A percentile compares a stretch with the other conserved stretches of the same genome.
phyloP scores from a whole-genome alignment of 345 rosid genomes.

The Pugionium cornutum region DNA sequence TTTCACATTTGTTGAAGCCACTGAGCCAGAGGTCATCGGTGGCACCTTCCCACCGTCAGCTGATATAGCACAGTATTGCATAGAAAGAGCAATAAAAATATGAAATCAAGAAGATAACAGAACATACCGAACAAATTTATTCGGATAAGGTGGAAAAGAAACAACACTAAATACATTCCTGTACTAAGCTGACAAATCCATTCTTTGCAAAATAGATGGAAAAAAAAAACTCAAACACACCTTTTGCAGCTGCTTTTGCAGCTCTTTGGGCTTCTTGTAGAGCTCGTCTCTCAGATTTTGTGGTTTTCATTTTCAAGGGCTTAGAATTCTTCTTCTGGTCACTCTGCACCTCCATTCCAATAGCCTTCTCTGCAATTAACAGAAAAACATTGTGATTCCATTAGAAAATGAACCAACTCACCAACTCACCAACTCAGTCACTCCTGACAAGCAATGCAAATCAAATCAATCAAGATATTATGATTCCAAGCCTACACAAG shows the following conservation, averaged over 20 bases:
- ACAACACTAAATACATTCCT: neutral
- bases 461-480: neutral
- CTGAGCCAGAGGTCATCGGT: slow-evolving; percentile 40
- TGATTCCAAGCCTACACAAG: neutral
- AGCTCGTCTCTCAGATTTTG: slow-evolving; percentile 93
- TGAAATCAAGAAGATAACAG: neutral
- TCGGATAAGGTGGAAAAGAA: neutral
- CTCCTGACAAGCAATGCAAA: too few species aligned
- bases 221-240: slow-evolving; percentile 35
- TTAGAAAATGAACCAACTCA: slow-evolving; percentile 1
- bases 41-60: slow-evolving; percentile 61
- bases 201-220: neutral
- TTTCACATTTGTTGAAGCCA: slow-evolving; percentile 46
- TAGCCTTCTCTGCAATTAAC: slow-evolving; percentile 52
- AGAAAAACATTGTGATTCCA: slow-evolving; percentile 24
- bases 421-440: too few species aligned
- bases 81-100: too few species aligned
- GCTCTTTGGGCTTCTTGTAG: slow-evolving; percentile 93
- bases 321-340: slow-evolving; percentile 53
- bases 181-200: neutral
- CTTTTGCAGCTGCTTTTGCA: slow-evolving; percentile 91
- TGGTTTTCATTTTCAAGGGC: slow-evolving; percentile 72
- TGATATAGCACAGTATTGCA: slow-evolving; percentile 22
- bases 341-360: slow-evolving; percentile 54
- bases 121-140: neutral